A percentile compares a stretch with the other conserved stretches of the same genome.
Conservation (phyloP, 208 protist genomes). For the Crithidia thermophila region DNA sequence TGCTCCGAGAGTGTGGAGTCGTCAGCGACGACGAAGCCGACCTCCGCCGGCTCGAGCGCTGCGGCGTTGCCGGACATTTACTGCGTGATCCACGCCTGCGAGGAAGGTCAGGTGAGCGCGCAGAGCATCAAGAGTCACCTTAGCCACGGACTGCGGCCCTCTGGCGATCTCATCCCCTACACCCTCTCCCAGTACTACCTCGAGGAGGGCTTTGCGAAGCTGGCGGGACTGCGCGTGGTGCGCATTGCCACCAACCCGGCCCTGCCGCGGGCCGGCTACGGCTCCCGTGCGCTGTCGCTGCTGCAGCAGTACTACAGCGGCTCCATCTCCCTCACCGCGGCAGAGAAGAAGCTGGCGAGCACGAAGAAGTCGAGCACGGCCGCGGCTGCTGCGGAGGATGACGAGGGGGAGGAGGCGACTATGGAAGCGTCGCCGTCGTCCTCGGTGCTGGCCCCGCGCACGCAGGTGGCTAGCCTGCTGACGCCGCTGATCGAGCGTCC, state of each 20-base stretch:
- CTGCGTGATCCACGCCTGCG: slow-evolving; percentile 97
- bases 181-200: slow-evolving; percentile 97
- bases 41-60: background rate
- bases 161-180: slow-evolving; percentile 99
- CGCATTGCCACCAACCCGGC: slow-evolving; percentile 99
- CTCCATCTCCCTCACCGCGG: slow-evolving; percentile 63
- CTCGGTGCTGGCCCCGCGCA: slow-evolving; percentile 40
- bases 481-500: slow-evolving; percentile 82
- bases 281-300: slow-evolving; percentile 92
- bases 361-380: background rate
- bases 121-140: slow-evolving; percentile 89
- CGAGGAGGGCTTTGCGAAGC: slow-evolving; percentile 94
- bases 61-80: slow-evolving; percentile 95
- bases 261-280: slow-evolving; percentile 97
- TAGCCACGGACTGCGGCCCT: slow-evolving; percentile 88
- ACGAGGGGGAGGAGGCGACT: slow-evolving; percentile 21
- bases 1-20: slow-evolving; percentile 72
- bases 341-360: background rate
- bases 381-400: background rate
- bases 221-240: slow-evolving; percentile 97
- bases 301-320: slow-evolving; percentile 96
- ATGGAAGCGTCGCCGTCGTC: slow-evolving; percentile 11
- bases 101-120: slow-evolving; percentile 96
- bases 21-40: slow-evolving; percentile 45
- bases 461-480: slow-evolving; percentile 81